Evolutionary conservation across 345 rosid species (phyloP), one percentile per base, ranked within the genome.

Genomic region (Populus tremula): DNA sequence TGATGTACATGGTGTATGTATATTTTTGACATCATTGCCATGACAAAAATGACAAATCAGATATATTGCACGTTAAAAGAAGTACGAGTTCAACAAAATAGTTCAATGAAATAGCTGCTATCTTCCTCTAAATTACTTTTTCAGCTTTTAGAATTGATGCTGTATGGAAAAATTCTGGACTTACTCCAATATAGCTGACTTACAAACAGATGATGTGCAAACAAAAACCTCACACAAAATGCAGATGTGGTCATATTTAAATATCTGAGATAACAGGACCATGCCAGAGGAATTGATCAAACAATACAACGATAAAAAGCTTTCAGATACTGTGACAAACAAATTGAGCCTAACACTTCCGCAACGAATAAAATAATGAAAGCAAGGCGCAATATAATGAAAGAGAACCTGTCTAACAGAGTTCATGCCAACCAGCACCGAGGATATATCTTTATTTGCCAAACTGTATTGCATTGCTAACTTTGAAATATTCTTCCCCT

Each of bases 371-470:
- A 71, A 14, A 75, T 61, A 47, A 13, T 41, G 31, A 54, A 50
- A 33, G 45, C 38, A 56, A 59, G 18, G 39, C 47, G 2, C 14
- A 2, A 43, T 11, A 43, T 8, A 72, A 43, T 65, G 70, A 67
- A 61, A 31, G 8, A 23, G 41, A 16, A 93, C 99, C 99, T 93
- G 97, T 81, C 70, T 81, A 36, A 85, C 88, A 33, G 97, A 91
- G 83, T 90, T 90, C 98, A 95, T 92, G 81, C 99, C 98, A 67
- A 95, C 96, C 77, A 95, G 87, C 70, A 91, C 88, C 0, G 98
- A 80, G 1, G 98, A 88, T 68, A 95, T 86, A 62, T 91, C 93
- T 86, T 88, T 88, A 78, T 92, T 92, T 72, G 83, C 74, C 87
- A 93, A 78, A 85, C 97, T 91, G 86, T 93, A 95, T 50, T 93